Conservation (phyloP, 176 grass and related monocot species). For the Aechmea fasciata region DNA sequence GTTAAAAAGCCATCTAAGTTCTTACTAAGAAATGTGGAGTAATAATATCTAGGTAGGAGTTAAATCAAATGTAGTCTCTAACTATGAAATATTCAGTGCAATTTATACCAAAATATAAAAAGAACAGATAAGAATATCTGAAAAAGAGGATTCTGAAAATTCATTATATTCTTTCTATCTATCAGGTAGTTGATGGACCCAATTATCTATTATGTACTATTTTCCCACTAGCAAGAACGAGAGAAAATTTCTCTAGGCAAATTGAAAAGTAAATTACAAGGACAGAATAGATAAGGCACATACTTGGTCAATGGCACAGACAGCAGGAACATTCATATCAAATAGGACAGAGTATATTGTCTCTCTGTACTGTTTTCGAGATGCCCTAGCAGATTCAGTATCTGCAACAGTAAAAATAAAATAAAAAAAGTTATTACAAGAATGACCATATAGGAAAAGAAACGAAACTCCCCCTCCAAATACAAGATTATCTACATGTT, state of each 20-base stretch:
- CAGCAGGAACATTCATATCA: slow-evolving; percentile 90
- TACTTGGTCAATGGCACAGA: slow-evolving; percentile 88
- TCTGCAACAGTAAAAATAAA: slow-evolving; percentile 36
- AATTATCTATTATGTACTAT: not conserved
- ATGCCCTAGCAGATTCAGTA: slow-evolving; percentile 83
- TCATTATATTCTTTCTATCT: not conserved
- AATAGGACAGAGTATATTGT: slow-evolving; percentile 76
- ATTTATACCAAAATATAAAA: not conserved
- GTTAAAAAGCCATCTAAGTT: too few relatives aligned
- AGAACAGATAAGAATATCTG: not conserved
- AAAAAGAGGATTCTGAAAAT: not conserved
- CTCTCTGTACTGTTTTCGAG: slow-evolving; percentile 73
- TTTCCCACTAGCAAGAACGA: not conserved
- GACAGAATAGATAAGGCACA: slow-evolving; percentile 3
- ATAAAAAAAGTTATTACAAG: not conserved
- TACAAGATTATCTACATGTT: not conserved
- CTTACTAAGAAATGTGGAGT: not conserved
- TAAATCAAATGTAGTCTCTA: not conserved
- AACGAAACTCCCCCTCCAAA: not conserved
- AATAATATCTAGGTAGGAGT: not conserved
- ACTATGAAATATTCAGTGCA: not conserved
- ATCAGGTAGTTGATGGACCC: not conserved
- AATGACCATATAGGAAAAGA: not conserved
- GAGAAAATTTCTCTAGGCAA: not conserved
- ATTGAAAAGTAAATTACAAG: not conserved